These are phyloP conservation scores for Tricharina praecox DNA, from an alignment of 495 filamentous ascomycete genomes.

Conservation along the genomic window DNA sequence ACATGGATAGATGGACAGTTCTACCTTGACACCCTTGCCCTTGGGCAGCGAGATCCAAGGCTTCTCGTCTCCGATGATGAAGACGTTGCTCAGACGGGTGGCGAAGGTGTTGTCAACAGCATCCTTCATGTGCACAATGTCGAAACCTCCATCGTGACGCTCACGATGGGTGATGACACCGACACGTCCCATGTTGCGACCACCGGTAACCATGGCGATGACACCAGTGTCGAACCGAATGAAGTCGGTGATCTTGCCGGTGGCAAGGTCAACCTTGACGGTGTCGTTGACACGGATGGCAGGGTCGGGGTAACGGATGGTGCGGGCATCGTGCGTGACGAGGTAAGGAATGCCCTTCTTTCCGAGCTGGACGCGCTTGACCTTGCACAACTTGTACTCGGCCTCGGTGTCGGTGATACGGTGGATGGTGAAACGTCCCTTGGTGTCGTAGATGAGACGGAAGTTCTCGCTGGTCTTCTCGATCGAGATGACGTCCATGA, in stretches of 20 bases:
- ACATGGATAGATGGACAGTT: conserved; percentile 11
- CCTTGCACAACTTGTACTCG: conserved; percentile 97
- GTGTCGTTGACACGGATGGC: conserved; percentile 99
- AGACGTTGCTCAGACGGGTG: conserved; percentile 96
- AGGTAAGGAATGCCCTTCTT: conserved; percentile 99
- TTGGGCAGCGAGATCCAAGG: conserved; percentile 97
- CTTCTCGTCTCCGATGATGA: conserved; percentile 94
- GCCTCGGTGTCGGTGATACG: conserved; percentile 96
- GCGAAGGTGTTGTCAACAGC: conserved; percentile 98
- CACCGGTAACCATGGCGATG: conserved; percentile 93
- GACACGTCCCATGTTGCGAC: conserved; percentile 99
- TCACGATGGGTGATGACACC: conserved; percentile 99
- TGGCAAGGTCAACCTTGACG: conserved; percentile 92
- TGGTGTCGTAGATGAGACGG: conserved; percentile 99
- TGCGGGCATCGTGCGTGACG: conserved; percentile 99
- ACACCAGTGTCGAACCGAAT: conserved; percentile 95
- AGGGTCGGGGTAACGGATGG: conserved; percentile 98
- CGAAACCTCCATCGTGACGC: conserved; percentile 98
- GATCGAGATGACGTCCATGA: conserved; percentile 98
- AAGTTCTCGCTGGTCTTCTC: conserved; percentile 99
- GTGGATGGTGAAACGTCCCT: conserved; percentile 99
- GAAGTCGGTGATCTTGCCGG: conserved; percentile 91
- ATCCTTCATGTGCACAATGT: conserved; percentile 98
- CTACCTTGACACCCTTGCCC: conserved; percentile 96
- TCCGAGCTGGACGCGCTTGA: conserved; percentile 97